Evolutionary conservation across 208 protist genomes (phyloP), one percentile per base, ranked within the genome.

Genomic region (Leishmania tarentolae): DNA sequence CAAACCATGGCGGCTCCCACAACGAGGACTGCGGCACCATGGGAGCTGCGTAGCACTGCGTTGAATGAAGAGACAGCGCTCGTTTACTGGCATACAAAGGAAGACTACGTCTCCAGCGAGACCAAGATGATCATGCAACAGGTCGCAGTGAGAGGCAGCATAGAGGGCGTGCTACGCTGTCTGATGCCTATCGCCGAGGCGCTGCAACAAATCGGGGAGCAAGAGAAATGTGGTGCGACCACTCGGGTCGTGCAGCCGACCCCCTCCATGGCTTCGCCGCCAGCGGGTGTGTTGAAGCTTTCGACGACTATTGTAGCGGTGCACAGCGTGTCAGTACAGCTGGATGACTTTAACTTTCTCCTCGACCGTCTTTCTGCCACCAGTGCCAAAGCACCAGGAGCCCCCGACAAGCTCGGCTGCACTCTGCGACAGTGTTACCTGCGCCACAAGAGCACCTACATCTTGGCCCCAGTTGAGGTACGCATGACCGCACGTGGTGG

Each of bases 381-480:
- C n/a, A 87, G 76, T 15, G 78, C 76, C 21, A 83, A 40, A 40
- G 79, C 82, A 40, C 83, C 77, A 7, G 80, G 68, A 3, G 53
- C 11, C 19, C 78, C 83, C 28, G 46, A 56, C 37, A 81, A 84
- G 79, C 61, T 84, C n/a, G 86, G 82, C 79, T 89, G 86, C 86
- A 89, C 86, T 42, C 56, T 89, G 79, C 86, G 79, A 19, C 71
- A 77, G 35, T 78, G 76, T 40, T 81, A 80, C 77, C 68, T 89
- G 71, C 83, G 78, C 68, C 83, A 76, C 61, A 75, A 76, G 59
- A 79, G 37, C 44, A 68, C 35, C 42, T 85, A 82, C 52, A 68
- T 90, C 6, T 15, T 90, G 46, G 63, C 81, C 46, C 87, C 87
- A 52, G 8, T 90, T 4, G 84, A 83, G 53, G 82, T 88, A 66